These are phyloP conservation scores for Sonneratia caseolaris DNA, from an alignment of 345 rosid genomes.

Conservation along the genomic window DNA sequence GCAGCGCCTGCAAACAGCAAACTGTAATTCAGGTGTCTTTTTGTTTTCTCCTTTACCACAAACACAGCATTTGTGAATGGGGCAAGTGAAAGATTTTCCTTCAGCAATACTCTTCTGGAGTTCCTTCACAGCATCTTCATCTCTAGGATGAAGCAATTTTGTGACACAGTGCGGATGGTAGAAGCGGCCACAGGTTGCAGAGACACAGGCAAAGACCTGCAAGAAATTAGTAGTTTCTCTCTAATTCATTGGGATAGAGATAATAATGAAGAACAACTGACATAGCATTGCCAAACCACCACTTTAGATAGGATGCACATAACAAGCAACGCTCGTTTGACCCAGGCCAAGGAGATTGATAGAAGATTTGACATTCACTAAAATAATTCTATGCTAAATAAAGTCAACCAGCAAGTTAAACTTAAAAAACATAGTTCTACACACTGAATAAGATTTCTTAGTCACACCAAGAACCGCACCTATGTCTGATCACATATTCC, in stretches of 20 bases:
- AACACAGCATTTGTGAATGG: constrained; percentile 69
- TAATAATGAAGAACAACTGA: background rate
- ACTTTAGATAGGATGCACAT: background rate
- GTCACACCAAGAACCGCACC: background rate
- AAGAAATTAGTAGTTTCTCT: background rate
- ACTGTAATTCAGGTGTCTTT: constrained; percentile 43
- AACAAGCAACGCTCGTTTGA: background rate
- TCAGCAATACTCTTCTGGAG: constrained; percentile 42
- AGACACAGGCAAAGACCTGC: constrained; percentile 75
- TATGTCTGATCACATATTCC: background rate
- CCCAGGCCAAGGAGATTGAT: background rate
- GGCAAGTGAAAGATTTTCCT: constrained; percentile 67
- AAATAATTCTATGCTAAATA: background rate
- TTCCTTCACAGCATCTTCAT: constrained; percentile 46
- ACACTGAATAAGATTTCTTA: background rate
- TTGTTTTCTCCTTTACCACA: constrained; percentile 67
- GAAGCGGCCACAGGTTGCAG: constrained; percentile 83
- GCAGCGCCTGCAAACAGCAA: constrained; percentile 92
- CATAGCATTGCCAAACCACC: too few species aligned
- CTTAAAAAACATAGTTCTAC: background rate
- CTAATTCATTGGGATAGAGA: background rate
- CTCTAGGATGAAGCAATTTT: constrained; percentile 36
- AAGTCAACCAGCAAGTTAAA: background rate
- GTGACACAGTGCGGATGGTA: constrained; percentile 83
- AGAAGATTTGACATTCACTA: background rate